Conservation (phyloP, 2,329 filamentous ascomycete genomes). For the Fusarium temperatum region DNA sequence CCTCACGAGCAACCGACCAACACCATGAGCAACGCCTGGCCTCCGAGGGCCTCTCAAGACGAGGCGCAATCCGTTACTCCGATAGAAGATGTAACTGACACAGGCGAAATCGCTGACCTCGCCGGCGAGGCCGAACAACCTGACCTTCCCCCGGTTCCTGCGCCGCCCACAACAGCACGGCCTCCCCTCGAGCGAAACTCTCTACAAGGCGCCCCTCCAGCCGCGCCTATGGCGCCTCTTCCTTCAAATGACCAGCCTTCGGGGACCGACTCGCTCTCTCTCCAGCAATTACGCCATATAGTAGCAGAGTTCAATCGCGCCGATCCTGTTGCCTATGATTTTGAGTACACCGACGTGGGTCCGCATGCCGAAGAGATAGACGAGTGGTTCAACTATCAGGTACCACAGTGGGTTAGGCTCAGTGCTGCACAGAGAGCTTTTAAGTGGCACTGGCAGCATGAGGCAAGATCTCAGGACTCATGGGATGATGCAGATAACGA, state of each 20-base stretch:
- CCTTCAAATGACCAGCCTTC: conserved; percentile 46
- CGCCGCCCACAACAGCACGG: conserved; percentile 37
- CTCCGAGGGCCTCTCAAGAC: conserved; percentile 50
- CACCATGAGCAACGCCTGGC: conserved; percentile 58
- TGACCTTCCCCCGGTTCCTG: conserved; percentile 49
- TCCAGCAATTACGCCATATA: conserved; percentile 76
- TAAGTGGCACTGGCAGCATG: conserved; percentile 75
- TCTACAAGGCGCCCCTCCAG: conserved; percentile 37
- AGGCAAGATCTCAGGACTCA: conserved; percentile 50
- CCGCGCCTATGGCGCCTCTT: conserved; percentile 44
- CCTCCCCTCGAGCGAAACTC: conserved; percentile 44
- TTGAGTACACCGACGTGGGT: conserved; percentile 78
- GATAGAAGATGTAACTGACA: conserved; percentile 53
- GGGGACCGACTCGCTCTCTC: conserved; percentile 75
- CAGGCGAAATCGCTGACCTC: conserved; percentile 48
- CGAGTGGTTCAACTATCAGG: conserved; percentile 96
- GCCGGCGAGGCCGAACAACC: conserved; percentile 49
- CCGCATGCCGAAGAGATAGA: conserved; percentile 88
- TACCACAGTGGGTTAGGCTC: conserved; percentile 84
- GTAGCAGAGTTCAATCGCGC: conserved; percentile 76
- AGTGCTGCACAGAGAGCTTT: conserved; percentile 80
- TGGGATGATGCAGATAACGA: conserved; percentile 75
- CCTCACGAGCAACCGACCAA: conserved; percentile 17
- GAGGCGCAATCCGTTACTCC: conserved; percentile 41
- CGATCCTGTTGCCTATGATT: conserved; percentile 83